Base-by-base conservation (phyloP, 208 protist species). In the Wallacemonas sp. region DNA sequence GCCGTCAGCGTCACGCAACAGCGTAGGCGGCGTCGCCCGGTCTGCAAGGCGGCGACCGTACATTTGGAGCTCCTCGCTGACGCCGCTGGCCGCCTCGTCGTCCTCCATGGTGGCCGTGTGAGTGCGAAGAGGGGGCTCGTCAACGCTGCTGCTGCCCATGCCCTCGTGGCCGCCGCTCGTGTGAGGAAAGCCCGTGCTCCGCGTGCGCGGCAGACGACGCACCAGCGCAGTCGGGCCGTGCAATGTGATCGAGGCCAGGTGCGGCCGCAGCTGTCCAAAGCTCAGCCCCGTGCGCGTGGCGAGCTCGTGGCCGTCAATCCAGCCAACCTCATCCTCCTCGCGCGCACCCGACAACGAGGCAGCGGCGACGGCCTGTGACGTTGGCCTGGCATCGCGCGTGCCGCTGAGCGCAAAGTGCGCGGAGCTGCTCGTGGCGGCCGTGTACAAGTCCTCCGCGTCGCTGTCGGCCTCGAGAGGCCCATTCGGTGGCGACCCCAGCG, bases 231-330 rank as follows among this genome's bases (percentile, higher is more conserved):
- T 77, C 5, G 32, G 28, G n/a, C 57, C 54, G 57, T 75, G 32
- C 23, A 72, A 39, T 20, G 73, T 55, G 36, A 86, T 62, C 7
- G 65, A 67, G 46, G 50, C 50, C 22, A 83, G 67, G 64, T 84
- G 71, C 2, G 61, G 45, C 22, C 50, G 64, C 33, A 86, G 33
- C 65, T 74, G 65, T 8, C 20, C 38, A 59, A 86, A 82, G 29
- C 39, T 36, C 39, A 86, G 70, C n/a, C 80, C 80, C 46, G 76
- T 67, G 8, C 32, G 59, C 10, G 52, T 14, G 18, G 80, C 71
- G 31, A 86, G 69, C 3, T 55, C 59, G 10, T 48, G 14, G 2
- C 72, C 76, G 29, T 62, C 65, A 3, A 74, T 65, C 68, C 23
- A 61, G 44, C 61, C 61, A 2, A 10, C 5, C 31, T 10, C 18